Base-by-base conservation (phyloP, 2,329 filamentous ascomycete species). In the Cordyceps cateniannulata region DNA sequence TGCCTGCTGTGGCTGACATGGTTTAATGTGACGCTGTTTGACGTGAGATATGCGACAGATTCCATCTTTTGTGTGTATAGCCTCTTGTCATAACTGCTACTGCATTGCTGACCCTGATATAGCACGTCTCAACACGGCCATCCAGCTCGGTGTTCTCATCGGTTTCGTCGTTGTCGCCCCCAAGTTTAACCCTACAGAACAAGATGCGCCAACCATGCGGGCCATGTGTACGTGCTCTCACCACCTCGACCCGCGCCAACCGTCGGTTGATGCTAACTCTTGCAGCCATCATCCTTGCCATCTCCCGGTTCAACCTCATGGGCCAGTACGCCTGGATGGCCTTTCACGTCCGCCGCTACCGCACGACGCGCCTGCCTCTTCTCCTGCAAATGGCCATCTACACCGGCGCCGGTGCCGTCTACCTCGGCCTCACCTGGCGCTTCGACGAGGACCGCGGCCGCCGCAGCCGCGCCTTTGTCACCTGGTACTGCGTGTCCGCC, bases 41-140 rank as follows among this genome's bases (percentile, higher is more conserved):
- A 89, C 69, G 81, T 88, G 42, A 84, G 86, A 1, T 89, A 87
- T 68, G 80, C 82, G 1, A 78, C 82, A 24, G 86, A 89, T 69
- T 85, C 81, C 45, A 75, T 88, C 42, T 86, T 88, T 65, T 83
- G 73, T 73, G 61, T 10, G 53, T 9, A 16, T 20, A 12, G 9
- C 9, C 22, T 25, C 27, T 2, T 14, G 29, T 25, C 22, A n/a
- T n/a, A n/a, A n/a, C n/a, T n/a, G n/a, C n/a, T n/a, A n/a, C n/a
- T n/a, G n/a, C n/a, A n/a, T n/a, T n/a, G n/a, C n/a, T n/a, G n/a
- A n/a, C n/a, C n/a, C n/a, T n/a, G n/a, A n/a, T n/a, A n/a, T n/a
- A 74, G 73, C 87, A 65, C 80, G 86, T 40, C 66, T 78, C 35
- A 81, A 80, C 64, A 84, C 86, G 66, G 82, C 79, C 2, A 64